Evolutionary conservation across 169 alveolate genomes (phyloP).

Genomic region (Plasmodium reichenowi): DNA sequence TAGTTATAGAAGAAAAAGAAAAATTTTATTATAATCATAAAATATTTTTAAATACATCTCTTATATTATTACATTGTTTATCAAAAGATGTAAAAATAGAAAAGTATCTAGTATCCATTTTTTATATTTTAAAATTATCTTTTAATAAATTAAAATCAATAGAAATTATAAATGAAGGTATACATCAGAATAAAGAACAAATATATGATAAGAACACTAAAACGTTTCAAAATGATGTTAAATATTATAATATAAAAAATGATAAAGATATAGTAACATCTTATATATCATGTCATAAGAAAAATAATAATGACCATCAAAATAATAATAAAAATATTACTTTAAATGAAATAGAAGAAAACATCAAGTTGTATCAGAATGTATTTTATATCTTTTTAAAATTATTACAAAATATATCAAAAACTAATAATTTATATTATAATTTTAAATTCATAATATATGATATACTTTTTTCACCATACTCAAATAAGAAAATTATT

Average conservation of each 20-base stretch:
- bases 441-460: conserved; percentile 67
- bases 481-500: conserved; percentile 47
- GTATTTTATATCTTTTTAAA: conserved; percentile 62
- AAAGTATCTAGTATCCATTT: conserved; percentile 69
- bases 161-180: conserved; percentile 19
- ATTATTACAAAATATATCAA: conserved; percentile 35
- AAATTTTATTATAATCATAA: conserved; percentile 19
- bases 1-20: conserved; percentile 65
- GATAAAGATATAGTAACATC: conserved; percentile 20
- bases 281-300: background rate
- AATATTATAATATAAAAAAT: conserved; percentile 47
- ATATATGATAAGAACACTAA: conserved; percentile 44
- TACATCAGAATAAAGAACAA: background rate
- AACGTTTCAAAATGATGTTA: conserved; percentile 27
- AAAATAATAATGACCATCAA: conserved; percentile 1
- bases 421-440: conserved; percentile 44
- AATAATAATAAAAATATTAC: conserved; percentile 9
- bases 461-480: conserved; percentile 60
- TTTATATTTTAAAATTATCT: conserved; percentile 59
- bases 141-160: conserved; percentile 41
- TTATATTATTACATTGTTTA: conserved; percentile 47
- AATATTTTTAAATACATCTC: conserved; percentile 55
- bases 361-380: conserved; percentile 56
- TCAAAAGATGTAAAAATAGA: conserved; percentile 72
- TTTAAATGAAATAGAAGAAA: conserved; percentile 30